Conservation (phyloP, 73 alveolate genomes). For the Paramecium biaurelia region DNA sequence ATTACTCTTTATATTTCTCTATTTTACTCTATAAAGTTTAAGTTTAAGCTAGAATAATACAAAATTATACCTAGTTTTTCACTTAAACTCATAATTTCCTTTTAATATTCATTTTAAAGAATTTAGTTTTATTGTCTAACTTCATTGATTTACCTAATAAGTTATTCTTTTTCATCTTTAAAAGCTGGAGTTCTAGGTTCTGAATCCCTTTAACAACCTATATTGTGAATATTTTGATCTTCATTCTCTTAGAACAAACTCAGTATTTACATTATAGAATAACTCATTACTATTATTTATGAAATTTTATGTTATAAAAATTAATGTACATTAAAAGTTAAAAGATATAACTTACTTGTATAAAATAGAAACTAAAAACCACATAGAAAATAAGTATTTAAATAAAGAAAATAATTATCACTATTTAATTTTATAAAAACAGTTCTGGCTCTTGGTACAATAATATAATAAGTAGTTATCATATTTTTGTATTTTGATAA, state of each 20-base stretch:
- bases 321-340: neutral
- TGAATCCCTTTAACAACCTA: neutral
- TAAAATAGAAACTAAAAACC: neutral
- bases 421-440: neutral
- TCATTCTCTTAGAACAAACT: constrained; percentile 19
- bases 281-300: neutral
- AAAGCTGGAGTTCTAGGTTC: neutral
- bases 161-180: neutral
- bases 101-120: neutral
- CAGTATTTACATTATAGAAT: neutral
- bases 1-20: neutral
- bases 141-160: neutral
- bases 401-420: neutral
- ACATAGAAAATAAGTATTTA: neutral
- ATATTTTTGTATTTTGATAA: neutral
- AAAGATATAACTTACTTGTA: neutral
- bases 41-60: neutral
- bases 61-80: neutral
- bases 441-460: neutral
- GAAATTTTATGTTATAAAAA: neutral
- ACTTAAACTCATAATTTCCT: neutral
- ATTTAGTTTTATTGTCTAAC: neutral
- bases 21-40: neutral
- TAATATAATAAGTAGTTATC: too few species aligned
- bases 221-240: neutral